phyloP scores from a whole-genome alignment of 331 rosid species.

The Quercus tomentella region DNA sequence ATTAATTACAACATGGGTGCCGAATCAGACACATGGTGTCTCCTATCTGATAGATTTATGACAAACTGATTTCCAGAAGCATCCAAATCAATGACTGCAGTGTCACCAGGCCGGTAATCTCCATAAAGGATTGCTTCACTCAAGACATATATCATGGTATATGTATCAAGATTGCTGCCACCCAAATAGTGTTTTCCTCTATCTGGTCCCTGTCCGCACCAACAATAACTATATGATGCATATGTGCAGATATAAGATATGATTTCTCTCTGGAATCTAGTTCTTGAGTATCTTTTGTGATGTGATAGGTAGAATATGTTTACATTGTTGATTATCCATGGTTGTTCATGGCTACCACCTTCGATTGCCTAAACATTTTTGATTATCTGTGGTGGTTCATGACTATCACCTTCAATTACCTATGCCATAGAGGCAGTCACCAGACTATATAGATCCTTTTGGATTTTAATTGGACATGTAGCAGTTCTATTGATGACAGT shows the following conservation, averaged over 20 bases:
- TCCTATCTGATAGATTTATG: not conserved
- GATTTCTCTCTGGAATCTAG: no score
- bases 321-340: no score
- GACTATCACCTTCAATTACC: no score
- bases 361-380: no score
- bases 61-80: conserved; percentile 54
- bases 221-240: no score
- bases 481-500: not conserved
- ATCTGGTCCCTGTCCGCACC: not conserved
- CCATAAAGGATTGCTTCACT: conserved; percentile 68
- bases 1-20: not conserved
- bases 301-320: no score
- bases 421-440: no score
- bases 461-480: not conserved
- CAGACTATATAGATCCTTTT: not conserved
- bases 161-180: not conserved
- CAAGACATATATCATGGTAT: conserved; percentile 30
- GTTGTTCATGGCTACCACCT: no score
- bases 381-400: no score
- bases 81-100: conserved; percentile 68
- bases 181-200: not conserved
- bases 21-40: conserved; percentile 44
- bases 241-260: no score
- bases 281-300: no score
- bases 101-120: conserved; percentile 64